phyloP scores from a whole-genome alignment of 1,284 basidiomycete species.

The Leccinum angustisporum region DNA sequence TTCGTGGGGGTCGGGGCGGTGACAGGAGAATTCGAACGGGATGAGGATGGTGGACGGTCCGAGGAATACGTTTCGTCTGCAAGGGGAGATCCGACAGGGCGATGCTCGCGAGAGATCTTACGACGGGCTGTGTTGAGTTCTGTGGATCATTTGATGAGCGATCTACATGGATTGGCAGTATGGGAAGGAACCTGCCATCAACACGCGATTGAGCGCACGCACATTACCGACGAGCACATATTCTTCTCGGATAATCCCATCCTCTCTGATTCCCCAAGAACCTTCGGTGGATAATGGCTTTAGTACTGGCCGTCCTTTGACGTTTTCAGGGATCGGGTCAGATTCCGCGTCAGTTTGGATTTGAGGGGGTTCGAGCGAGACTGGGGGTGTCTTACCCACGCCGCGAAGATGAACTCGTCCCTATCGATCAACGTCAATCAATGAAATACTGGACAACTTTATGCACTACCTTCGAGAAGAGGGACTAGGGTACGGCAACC shows the following conservation, averaged over 20 bases:
- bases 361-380: constrained; percentile 13
- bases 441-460: neutral
- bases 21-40: constrained; percentile 27
- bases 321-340: constrained; percentile 9
- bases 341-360: constrained; percentile 11
- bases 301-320: constrained; percentile 14
- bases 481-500: constrained; percentile 1
- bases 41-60: constrained; percentile 24
- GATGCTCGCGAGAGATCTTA: constrained; percentile 56
- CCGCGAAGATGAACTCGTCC: constrained; percentile 16
- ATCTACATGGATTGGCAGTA: constrained; percentile 1
- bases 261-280: constrained; percentile 80
- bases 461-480: constrained; percentile 22
- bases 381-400: constrained; percentile 2
- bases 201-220: constrained; percentile 69
- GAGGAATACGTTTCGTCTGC: constrained; percentile 40
- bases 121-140: constrained; percentile 64
- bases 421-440: neutral
- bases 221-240: constrained; percentile 79
- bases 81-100: constrained; percentile 45
- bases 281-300: constrained; percentile 57
- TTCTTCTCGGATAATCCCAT: constrained; percentile 69
- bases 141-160: constrained; percentile 31
- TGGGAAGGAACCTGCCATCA: constrained; percentile 52
- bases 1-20: constrained; percentile 31